Base-by-base conservation (phyloP, 306 rosid species). In the Cicer yamashitae region DNA sequence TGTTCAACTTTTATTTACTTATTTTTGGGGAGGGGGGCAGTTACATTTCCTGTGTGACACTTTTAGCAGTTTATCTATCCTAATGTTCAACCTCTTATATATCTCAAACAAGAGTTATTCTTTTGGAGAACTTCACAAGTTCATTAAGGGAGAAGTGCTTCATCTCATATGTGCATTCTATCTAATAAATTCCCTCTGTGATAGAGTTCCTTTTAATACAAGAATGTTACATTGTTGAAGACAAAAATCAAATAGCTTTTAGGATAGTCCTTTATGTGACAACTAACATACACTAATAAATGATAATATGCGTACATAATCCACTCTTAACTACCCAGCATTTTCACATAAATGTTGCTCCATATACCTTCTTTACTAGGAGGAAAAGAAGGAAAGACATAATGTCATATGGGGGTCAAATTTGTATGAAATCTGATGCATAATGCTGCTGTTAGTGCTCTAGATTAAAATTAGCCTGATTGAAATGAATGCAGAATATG, bases 101-200 rank as follows among this genome's bases (percentile, higher is more conserved):
- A 43, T 64, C 74, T 18, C 43, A 73, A 13, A 40, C 43, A 39
- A 38, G 13, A 13, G n/a, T 39, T 37, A 6, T 11, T 67, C 25
- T 71, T 78, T 69, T 53, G 74, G 53, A 53, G 58, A 74, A 74
- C 39, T 51, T 77, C 50, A 15, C 40, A 15, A 62, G 25, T 62
- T 78, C 59, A 50, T 67, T 20, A 20, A 67, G 46, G 59, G 50
- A 43, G 74, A 45, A 8, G n/a, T 41, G 30, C 54, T n/a, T 64
- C 30, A 39, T 65, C 67, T 13, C 46, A 10, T 11, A 20, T 45
- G 70, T 44, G 72, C 62, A 53, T 56, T 59, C 45, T 41, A 61
- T 70, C 67, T 51, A 48, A 66, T 62, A 39, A 56, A 58, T 11
- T 65, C 40, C 50, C 63, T 12, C 46, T 56, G 44, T 9, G 70